Evolutionary conservation across 176 grass and related monocot genomes (phyloP).

Genomic region (Luzula sylvatica): DNA sequence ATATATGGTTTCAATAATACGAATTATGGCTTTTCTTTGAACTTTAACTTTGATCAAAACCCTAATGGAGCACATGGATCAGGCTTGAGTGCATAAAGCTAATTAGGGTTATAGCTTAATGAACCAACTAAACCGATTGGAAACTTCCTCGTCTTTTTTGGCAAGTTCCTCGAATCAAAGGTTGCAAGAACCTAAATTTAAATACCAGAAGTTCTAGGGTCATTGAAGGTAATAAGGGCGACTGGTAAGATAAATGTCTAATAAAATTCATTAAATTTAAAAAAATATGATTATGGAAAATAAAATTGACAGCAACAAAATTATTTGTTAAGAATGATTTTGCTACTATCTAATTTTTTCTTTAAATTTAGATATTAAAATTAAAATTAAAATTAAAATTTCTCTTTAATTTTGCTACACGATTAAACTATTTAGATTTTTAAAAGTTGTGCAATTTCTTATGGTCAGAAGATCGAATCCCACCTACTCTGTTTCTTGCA

Average conservation of each 20-base stretch:
- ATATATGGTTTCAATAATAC: conserved; percentile 9
- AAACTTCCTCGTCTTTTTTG: not conserved
- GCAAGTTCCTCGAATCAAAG: conserved; percentile 5
- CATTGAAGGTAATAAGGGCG: not conserved
- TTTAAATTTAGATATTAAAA: not conserved
- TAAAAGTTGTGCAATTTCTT: no score
- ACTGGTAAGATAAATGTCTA: no score
- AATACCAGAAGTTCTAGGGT: not conserved
- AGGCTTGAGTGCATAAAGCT: conserved; percentile 11
- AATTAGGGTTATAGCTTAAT: conserved; percentile 8
- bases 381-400: not conserved
- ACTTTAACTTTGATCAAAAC: conserved; percentile 17
- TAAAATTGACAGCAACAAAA: no score
- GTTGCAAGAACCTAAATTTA: not conserved
- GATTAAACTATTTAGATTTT: no score
- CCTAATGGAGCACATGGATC: conserved; percentile 15
- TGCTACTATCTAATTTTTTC: not conserved
- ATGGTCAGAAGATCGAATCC: no score
- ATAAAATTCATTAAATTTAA: no score
- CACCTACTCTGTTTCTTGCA: no score
- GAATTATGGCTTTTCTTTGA: not conserved
- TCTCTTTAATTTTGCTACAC: not conserved
- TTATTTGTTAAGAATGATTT: not conserved
- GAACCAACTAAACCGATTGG: not conserved
- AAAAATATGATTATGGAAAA: no score